Base-by-base conservation (phyloP, 768 basidiomycete genomes). In the Cantharellus cinnabarinus region DNA sequence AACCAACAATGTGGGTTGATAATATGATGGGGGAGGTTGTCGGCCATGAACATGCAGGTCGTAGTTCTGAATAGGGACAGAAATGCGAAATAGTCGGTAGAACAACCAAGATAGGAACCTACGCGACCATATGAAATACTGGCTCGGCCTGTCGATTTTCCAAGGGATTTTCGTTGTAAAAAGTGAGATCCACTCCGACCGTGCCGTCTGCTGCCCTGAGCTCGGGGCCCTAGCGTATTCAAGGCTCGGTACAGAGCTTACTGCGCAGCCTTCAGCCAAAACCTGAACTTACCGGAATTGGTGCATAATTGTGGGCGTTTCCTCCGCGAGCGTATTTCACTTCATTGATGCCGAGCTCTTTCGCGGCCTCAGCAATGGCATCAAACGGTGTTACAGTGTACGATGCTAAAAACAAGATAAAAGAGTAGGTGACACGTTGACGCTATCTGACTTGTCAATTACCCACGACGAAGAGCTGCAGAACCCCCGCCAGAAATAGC, bases 401-500 rank as follows among this genome's bases (percentile, higher is more conserved):
- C 14, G 75, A 77, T 1, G 82, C 44, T 48, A 29, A 48, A 48
- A 29, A 48, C 0, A 29, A 29, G 20, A 29, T 29, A 29, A 29
- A 29, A 29, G 20, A 29, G 20, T 29, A 29, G 20, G 44, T 48
- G 44, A 10, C 1, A 48, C 44, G 44, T 48, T 29, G 29, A 48
- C 29, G 20, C 29, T 10, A 48, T 48, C 29, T 48, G 10, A 10
- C 10, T 10, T 10, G 44, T 48, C 10, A 10, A 29, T 48, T 48
- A 29, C 44, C 10, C 10, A 48, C 44, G 71, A 61, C 79, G 83
- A 58, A 89, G 73, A 2, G 70, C 68, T 4, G 82, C 81, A 5
- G 83, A 82, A 41, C 85, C 85, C 41, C 86, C 87, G 7, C 82
- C 82, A 29, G 83, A 85, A 51, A 85, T 78, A 3, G 83, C 73